Evolutionary conservation across 78 protist genomes (phyloP).

Genomic region (Parvularia atlantis): DNA sequence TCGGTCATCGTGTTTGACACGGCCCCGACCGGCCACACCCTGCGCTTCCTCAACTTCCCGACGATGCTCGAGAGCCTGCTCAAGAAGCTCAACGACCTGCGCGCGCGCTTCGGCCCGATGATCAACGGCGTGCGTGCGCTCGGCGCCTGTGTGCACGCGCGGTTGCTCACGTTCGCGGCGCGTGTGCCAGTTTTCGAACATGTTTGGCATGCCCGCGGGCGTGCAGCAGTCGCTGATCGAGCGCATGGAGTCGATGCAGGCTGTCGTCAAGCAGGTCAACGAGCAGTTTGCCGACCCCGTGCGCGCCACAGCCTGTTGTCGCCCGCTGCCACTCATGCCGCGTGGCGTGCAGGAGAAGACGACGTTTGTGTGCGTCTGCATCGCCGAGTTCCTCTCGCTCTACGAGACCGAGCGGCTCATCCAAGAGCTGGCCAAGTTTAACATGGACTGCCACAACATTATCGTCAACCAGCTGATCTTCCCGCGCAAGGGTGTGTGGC

Average conservation of each 20-base stretch:
- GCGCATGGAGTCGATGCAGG: neutral
- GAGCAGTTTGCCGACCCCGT: neutral
- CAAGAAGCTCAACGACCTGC: constrained; percentile 33
- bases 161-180: too few relatives aligned
- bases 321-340: neutral
- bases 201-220: constrained; percentile 1
- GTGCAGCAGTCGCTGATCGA: neutral
- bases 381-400: constrained; percentile 94
- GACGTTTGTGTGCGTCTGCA: constrained; percentile 96
- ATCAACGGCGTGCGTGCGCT: neutral
- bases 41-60: constrained; percentile 86
- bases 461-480: constrained; percentile 89
- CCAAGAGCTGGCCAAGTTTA: constrained; percentile 77
- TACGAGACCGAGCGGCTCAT: constrained; percentile 99
- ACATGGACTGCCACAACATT: constrained; percentile 79
- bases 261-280: neutral
- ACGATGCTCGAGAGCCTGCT: constrained; percentile 56
- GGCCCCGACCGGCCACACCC: constrained; percentile 99
- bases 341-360: constrained; percentile 53
- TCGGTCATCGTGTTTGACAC: constrained; percentile 92
- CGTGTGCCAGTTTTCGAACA: neutral
- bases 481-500: constrained; percentile 42
- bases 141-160: neutral
- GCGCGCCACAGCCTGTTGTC: neutral
- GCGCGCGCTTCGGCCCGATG: constrained; percentile 2